phyloP scores from a whole-genome alignment of 345 rosid genomes.

The Fremontodendron californicum region DNA sequence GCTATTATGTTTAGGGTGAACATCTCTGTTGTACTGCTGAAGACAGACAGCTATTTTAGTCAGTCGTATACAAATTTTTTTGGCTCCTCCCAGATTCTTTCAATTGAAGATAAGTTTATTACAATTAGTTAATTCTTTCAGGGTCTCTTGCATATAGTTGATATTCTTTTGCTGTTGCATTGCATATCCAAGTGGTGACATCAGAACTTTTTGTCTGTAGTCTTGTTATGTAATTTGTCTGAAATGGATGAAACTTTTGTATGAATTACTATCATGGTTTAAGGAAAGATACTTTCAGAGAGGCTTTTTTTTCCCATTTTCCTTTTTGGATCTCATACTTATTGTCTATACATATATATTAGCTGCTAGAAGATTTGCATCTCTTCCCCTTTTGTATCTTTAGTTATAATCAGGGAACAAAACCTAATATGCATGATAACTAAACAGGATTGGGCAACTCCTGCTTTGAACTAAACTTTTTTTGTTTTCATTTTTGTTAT shows the following conservation, averaged over 20 bases:
- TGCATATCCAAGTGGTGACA: not conserved
- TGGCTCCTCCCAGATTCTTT: not conserved
- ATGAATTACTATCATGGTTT: not conserved
- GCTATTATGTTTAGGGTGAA: not conserved
- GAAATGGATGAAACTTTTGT: not conserved
- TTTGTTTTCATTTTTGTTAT: not conserved
- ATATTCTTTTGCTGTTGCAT: not conserved
- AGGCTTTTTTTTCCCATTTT: not conserved
- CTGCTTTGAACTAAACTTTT: not conserved
- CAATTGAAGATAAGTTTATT: not conserved
- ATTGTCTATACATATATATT: not conserved
- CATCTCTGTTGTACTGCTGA: not conserved
- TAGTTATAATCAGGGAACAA: not conserved
- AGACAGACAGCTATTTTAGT: not conserved
- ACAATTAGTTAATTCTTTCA: not conserved
- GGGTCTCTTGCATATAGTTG: not conserved
- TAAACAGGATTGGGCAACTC: not conserved
- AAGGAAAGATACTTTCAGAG: not conserved
- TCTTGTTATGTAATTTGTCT: not conserved
- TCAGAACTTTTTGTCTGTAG: not conserved
- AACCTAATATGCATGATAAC: not conserved
- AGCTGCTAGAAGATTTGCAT: not conserved
- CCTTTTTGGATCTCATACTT: not conserved
- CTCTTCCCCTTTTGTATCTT: not conserved
- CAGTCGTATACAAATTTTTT: not conserved